Percentiles rank a stretch among this genome's conserved stretches.
Conservation (phyloP, 2,329 filamentous ascomycete species). For the Calonectria pauciramosa region DNA sequence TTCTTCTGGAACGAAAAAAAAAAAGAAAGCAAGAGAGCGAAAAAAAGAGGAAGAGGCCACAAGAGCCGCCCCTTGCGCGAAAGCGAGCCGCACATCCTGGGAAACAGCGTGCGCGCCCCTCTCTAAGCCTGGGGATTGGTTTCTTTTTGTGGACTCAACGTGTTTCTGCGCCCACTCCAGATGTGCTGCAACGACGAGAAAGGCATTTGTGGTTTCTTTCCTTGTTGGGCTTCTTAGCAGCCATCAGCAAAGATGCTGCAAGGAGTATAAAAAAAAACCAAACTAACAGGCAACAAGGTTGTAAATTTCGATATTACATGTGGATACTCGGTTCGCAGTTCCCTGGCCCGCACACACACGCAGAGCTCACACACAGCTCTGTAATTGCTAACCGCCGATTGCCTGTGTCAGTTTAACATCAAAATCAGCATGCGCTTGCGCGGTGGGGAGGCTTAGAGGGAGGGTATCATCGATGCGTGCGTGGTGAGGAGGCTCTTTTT, state of each 20-base stretch:
- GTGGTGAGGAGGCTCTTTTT: constrained; percentile 23
- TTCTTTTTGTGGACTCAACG: constrained; percentile 19
- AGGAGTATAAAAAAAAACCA: constrained; percentile 1
- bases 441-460: background rate
- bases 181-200: constrained; percentile 6
- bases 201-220: background rate
- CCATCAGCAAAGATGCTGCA: background rate
- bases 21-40: background rate
- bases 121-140: background rate
- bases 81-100: background rate
- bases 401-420: background rate
- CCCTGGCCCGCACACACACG: background rate
- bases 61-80: constrained; percentile 5
- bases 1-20: constrained; percentile 21
- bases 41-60: background rate
- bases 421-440: background rate
- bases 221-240: background rate
- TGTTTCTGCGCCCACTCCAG: constrained; percentile 26
- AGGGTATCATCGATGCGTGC: background rate
- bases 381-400: constrained; percentile 3
- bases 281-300: background rate
- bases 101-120: background rate
- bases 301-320: constrained; percentile 1
- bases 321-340: constrained; percentile 4
- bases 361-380: background rate